These are phyloP conservation scores for Friedmanniomyces simplex DNA, from an alignment of 495 filamentous ascomycete species.

Conservation along the genomic window DNA sequence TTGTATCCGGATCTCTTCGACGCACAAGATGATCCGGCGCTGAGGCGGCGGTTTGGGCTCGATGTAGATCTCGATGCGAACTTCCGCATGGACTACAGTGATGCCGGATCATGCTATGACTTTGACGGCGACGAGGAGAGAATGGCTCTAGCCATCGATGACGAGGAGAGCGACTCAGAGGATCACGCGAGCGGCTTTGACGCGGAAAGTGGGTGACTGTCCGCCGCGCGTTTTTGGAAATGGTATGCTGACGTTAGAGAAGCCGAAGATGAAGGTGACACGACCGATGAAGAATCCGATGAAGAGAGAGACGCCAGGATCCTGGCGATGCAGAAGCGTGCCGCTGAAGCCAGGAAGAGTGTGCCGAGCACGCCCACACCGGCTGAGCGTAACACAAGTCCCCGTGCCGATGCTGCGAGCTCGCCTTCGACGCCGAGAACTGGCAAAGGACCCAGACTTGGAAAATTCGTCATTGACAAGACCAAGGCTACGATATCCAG, in stretches of 20 bases:
- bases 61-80: not conserved
- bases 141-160: constrained; percentile 13
- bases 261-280: constrained; percentile 20
- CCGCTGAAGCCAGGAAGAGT: not conserved
- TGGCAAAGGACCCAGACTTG: constrained; percentile 7
- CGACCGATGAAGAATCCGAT: constrained; percentile 17
- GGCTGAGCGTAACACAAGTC: not conserved
- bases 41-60: constrained; percentile 7
- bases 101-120: constrained; percentile 15
- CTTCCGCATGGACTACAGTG: constrained; percentile 1
- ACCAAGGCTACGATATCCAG: constrained; percentile 11
- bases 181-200: constrained; percentile 1
- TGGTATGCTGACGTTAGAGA: not conserved
- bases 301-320: constrained; percentile 2
- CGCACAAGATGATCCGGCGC: constrained; percentile 4
- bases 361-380: constrained; percentile 7
- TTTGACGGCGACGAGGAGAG: constrained; percentile 20
- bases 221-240: not conserved
- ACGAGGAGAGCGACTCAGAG: constrained; percentile 16
- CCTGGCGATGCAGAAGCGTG: not conserved
- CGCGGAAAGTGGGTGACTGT: not conserved
- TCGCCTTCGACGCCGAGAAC: not conserved
- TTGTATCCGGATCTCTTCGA: constrained; percentile 16
- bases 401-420: not conserved
- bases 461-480: constrained; percentile 12